Evolutionary conservation across 768 basidiomycete species (phyloP).

Genomic region (Naganishia randhawae): DNA sequence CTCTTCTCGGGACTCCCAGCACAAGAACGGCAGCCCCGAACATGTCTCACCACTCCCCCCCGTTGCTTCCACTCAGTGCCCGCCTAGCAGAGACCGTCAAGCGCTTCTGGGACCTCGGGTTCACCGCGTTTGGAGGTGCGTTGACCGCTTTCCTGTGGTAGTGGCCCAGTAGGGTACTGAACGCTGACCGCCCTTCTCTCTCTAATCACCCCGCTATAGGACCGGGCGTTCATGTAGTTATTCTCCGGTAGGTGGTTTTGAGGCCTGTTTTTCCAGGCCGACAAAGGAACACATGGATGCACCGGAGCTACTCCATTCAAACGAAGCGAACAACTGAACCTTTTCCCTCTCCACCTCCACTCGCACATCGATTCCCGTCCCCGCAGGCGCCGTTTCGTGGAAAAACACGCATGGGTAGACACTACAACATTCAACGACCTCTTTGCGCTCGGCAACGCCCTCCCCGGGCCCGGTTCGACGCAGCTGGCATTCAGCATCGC

Average conservation of each 20-base stretch:
- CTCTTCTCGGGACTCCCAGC: no score
- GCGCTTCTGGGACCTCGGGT: constrained; percentile 29
- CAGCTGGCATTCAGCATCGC: constrained; percentile 57
- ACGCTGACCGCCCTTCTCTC: background rate
- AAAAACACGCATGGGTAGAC: constrained; percentile 44
- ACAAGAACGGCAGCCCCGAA: no score
- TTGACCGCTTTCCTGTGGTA: constrained; percentile 51
- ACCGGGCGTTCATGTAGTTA: constrained; percentile 49
- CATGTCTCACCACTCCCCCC: no score
- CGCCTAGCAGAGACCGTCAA: constrained; percentile 20
- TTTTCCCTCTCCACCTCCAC: background rate
- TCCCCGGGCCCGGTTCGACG: constrained; percentile 57
- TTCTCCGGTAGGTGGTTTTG: constrained; percentile 50
- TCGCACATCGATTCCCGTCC: background rate
- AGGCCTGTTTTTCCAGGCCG: background rate
- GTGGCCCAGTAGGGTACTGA: no score
- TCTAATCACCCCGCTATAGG: background rate
- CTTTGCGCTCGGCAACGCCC: constrained; percentile 56
- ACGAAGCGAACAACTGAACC: background rate
- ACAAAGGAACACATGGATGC: background rate
- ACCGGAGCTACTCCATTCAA: background rate
- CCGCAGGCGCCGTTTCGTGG: constrained; percentile 42
- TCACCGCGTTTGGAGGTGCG: constrained; percentile 56
- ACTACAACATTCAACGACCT: constrained; percentile 51
- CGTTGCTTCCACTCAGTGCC: no score